These are phyloP conservation scores for Osmanthus fragrans DNA, from an alignment of 257 asterid species.

Conservation along the genomic window DNA sequence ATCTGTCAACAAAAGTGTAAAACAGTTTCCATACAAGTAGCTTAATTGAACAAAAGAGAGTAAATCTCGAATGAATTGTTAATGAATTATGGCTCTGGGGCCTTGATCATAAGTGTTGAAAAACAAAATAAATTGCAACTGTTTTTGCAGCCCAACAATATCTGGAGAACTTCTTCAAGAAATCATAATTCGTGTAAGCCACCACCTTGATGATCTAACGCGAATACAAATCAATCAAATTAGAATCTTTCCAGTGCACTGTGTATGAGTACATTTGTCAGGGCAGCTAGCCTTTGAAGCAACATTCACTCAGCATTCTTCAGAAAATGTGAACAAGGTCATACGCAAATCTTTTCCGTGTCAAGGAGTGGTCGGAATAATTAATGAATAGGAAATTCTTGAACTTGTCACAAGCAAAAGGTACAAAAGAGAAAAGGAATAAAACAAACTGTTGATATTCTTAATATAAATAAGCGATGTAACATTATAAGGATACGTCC, in stretches of 20 bases:
- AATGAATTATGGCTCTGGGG: not conserved
- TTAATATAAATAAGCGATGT: not conserved
- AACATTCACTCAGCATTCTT: conserved; percentile 28
- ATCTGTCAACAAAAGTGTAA: too few species aligned
- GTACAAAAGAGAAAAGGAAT: not conserved
- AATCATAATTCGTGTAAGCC: not conserved
- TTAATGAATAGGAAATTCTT: not conserved
- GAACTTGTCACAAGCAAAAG: not conserved
- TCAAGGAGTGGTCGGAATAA: conserved; percentile 49
- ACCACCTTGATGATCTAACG: not conserved
- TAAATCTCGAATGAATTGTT: not conserved
- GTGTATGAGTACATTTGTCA: not conserved
- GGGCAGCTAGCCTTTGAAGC: conserved; percentile 17
- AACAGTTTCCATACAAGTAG: too few species aligned
- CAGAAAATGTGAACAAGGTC: conserved; percentile 90
- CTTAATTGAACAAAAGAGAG: too few species aligned
- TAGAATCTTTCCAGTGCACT: not conserved
- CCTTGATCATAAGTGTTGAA: not conserved
- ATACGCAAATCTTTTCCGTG: conserved; percentile 72
- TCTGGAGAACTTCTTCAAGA: not conserved
- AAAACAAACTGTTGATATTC: not conserved
- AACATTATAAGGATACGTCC: conserved; percentile 81
- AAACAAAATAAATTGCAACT: not conserved
- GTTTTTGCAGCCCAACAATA: not conserved
- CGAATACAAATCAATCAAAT: conserved; percentile 9